Evolutionary conservation across 2,329 filamentous ascomycete genomes (phyloP), one percentile per base, ranked within the genome.

Genomic region (Pseudogymnoascus sp.): DNA sequence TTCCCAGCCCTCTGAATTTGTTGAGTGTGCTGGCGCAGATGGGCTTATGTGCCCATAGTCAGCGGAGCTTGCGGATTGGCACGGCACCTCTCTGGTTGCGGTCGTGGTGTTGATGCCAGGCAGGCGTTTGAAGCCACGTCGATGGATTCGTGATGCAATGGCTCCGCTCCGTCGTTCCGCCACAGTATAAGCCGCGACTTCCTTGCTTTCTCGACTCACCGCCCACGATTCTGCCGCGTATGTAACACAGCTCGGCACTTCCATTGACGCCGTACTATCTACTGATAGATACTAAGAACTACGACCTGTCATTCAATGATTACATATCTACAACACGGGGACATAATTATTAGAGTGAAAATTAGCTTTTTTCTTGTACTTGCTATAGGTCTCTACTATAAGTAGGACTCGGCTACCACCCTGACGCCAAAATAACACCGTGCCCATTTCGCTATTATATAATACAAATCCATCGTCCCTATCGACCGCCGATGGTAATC

Each of bases 91-190:
- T 56, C 49, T 56, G 49, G 49, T 56, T 56, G 49, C 49, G 49
- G 34, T 56, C 5, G 49, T 56, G 7, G 28, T 56, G 49, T 34
- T 56, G 49, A 56, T 56, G 28, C 9, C 49, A 56, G 49, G 49
- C 49, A 56, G 49, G 28, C 49, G 64, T 65, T 66, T 68, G 64
- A 69, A 64, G 68, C 67, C 66, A 67, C 66, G 67, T 69, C 66
- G 65, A 60, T 65, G 64, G 62, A 62, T 56, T 21, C 14, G 63
- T 56, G 28, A 34, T 56, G 49, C 49, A 56, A 56, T 56, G 28
- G 49, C 49, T 56, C 49, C 49, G 49, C 49, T 56, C 49, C 49
- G 49, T 56, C n/a, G 49, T 56, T 56, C 49, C 49, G 49, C 28
- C 49, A 56, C 49, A 56, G 49, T 14, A 9, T 34, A 5, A 18